Conservation (phyloP, 192 early-diverging fungal species). For the Podila horticola region DNA sequence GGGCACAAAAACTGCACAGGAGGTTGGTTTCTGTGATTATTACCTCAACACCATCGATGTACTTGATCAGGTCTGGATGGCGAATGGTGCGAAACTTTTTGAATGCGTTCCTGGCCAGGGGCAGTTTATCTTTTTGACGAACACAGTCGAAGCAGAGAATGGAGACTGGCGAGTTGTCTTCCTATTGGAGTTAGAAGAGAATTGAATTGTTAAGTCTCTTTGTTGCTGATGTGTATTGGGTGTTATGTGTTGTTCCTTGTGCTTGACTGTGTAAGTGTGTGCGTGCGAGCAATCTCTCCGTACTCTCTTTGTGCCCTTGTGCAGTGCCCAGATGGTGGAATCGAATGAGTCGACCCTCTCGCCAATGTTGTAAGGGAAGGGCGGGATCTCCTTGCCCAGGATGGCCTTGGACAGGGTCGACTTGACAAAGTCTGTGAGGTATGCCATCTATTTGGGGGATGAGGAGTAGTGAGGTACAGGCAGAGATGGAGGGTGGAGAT, state of each 20-base stretch:
- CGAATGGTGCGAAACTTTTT: conserved; percentile 88
- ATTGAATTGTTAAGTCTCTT: too few species aligned
- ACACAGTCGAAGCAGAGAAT: conserved; percentile 87
- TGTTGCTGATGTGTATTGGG: too few species aligned
- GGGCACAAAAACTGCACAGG: not conserved
- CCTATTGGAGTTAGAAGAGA: conserved; percentile 44
- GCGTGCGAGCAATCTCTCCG: not conserved
- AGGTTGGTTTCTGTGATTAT: not conserved
- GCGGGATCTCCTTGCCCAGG: conserved; percentile 68
- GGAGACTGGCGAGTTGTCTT: conserved; percentile 73
- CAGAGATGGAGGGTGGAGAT: not conserved
- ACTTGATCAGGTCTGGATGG: conserved; percentile 88
- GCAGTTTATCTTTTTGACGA: conserved; percentile 73
- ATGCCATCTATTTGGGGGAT: conserved; percentile 23
- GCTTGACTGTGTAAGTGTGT: not conserved
- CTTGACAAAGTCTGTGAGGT: conserved; percentile 53
- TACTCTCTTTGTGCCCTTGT: conserved; percentile 75
- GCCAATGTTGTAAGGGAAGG: conserved; percentile 75
- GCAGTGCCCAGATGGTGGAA: conserved; percentile 73
- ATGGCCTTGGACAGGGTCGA: conserved; percentile 56
- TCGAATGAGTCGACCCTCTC: conserved; percentile 68
- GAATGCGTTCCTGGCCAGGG: conserved; percentile 89
- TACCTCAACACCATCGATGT: conserved; percentile 91
- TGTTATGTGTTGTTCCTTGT: not conserved
- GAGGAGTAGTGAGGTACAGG: not conserved